phyloP scores from a whole-genome alignment of 306 rosid genomes.

The Crataegus laevigata region DNA sequence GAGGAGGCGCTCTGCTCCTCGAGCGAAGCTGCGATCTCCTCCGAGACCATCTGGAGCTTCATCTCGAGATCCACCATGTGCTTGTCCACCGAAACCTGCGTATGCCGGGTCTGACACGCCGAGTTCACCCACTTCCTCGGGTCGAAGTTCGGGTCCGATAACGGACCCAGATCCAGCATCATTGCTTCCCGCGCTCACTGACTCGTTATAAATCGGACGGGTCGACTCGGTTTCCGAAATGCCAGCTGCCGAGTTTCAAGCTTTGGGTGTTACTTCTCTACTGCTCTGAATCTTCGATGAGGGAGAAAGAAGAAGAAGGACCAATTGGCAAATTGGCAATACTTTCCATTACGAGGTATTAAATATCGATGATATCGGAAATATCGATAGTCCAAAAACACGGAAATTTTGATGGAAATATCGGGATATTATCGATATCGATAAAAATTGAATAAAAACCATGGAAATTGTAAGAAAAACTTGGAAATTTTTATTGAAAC shows the following conservation, averaged over 20 bases:
- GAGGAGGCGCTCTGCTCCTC: conserved; percentile 90
- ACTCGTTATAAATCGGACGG: background rate
- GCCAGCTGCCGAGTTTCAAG: background rate
- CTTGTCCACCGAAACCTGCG: conserved; percentile 73
- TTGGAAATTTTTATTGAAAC: no score
- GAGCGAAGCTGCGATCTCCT: conserved; percentile 86
- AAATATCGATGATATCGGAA: no score
- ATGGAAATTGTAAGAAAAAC: no score
- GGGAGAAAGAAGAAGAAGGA: background rate
- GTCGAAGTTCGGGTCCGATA: conserved; percentile 74
- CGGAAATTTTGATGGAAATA: no score
- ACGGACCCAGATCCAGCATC: conserved; percentile 94
- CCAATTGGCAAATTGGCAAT: no score
- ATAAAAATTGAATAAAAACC: no score
- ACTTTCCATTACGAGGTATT: background rate
- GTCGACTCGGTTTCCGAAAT: background rate
- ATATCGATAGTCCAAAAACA: no score
- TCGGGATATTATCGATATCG: no score
- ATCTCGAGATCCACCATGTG: conserved; percentile 82
- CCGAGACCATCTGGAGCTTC: conserved; percentile 94
- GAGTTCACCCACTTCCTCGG: conserved; percentile 95
- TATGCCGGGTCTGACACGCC: conserved; percentile 79
- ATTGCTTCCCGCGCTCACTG: conserved; percentile 12
- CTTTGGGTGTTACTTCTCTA: background rate
- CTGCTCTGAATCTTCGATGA: background rate